Conservation (phyloP, 352 stramenopile genomes). For the Elongisporangium prolatum region DNA sequence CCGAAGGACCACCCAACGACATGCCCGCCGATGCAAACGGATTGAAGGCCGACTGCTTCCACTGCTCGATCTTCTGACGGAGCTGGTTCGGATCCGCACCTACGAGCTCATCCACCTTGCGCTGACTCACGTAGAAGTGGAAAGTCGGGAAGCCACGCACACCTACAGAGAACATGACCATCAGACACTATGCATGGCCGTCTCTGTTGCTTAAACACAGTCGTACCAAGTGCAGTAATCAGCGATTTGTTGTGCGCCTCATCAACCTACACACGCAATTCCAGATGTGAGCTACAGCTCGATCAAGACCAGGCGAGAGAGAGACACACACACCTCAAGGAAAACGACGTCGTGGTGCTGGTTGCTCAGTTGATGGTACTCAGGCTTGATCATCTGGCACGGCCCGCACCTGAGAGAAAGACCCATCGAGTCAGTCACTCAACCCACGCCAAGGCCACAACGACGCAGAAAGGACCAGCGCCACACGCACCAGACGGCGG, state of each 20-base stretch:
- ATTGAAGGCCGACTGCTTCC: conserved; percentile 82
- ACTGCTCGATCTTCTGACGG: conserved; percentile 85
- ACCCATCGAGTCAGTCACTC: background rate
- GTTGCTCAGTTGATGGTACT: conserved; percentile 72
- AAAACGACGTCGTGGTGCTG: conserved; percentile 88
- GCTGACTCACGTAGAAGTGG: conserved; percentile 87
- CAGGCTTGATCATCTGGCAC: conserved; percentile 85
- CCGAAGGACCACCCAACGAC: conserved; percentile 33
- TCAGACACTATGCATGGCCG: background rate
- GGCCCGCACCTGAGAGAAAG: conserved; percentile 46
- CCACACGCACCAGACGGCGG: conserved; percentile 63
- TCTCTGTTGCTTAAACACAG: background rate
- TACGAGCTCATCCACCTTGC: conserved; percentile 86
- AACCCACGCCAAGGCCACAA: background rate
- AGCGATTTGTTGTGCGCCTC: conserved; percentile 84
- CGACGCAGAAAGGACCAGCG: background rate
- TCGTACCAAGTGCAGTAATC: conserved; percentile 58
- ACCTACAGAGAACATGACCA: conserved; percentile 11
- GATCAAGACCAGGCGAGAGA: background rate
- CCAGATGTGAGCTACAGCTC: background rate
- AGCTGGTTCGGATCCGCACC: conserved; percentile 82
- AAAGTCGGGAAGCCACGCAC: conserved; percentile 89
- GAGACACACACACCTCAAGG: conserved; percentile 39
- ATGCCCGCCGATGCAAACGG: conserved; percentile 75
- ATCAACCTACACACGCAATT: conserved; percentile 29